Conservation (phyloP, 768 basidiomycete genomes). For the Trametes maxima region DNA sequence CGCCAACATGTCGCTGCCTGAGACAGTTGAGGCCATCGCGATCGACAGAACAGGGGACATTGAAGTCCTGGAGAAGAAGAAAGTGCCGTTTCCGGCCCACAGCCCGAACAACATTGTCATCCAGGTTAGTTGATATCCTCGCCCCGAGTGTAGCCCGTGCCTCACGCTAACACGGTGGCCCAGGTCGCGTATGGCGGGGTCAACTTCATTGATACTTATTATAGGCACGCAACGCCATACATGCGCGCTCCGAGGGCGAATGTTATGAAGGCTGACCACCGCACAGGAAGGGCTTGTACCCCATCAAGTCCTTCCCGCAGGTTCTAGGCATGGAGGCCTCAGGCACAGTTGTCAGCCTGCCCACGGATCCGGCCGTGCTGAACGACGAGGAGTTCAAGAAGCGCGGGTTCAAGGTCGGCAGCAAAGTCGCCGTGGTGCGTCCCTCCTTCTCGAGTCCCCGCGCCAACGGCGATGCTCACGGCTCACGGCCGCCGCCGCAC, state of each 20-base stretch:
- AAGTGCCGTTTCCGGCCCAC: conserved; percentile 67
- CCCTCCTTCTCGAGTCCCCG: neutral
- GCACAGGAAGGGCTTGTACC: conserved; percentile 64
- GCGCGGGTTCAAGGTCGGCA: conserved; percentile 67
- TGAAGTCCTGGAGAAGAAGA: conserved; percentile 73
- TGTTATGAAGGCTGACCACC: neutral
- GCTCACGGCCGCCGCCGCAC: neutral
- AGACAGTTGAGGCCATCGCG: conserved; percentile 69
- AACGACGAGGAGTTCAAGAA: conserved; percentile 64
- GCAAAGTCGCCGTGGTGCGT: conserved; percentile 66
- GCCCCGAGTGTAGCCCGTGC: too few species aligned
- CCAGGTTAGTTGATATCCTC: conserved; percentile 35
- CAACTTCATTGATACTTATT: conserved; percentile 89
- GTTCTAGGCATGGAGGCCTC: conserved; percentile 78
- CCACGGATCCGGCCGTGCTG: conserved; percentile 63
- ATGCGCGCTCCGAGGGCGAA: neutral
- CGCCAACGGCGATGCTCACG: neutral
- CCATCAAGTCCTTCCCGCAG: conserved; percentile 57
- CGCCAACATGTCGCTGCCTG: conserved; percentile 53
- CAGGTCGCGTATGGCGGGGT: conserved; percentile 79
- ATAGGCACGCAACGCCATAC: conserved; percentile 49
- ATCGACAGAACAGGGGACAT: conserved; percentile 74
- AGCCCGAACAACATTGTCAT: conserved; percentile 61
- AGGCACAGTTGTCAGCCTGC: conserved; percentile 75
- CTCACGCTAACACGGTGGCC: neutral